A percentile compares a stretch with the other conserved stretches of the same genome.
Evolutionary conservation across 306 rosid genomes (phyloP).

Genomic region (Corylus avellana): DNA sequence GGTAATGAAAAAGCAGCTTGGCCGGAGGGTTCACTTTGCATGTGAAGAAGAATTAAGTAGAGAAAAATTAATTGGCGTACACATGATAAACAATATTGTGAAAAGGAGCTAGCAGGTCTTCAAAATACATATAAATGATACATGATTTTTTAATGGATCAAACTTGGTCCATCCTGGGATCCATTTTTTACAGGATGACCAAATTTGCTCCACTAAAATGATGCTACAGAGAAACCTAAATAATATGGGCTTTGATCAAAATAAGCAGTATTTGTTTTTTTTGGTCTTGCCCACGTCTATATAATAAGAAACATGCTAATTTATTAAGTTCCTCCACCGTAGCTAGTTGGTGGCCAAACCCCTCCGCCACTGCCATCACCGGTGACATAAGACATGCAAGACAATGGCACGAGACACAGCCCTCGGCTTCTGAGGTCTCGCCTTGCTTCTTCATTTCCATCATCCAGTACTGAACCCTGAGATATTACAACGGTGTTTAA

Average conservation of each 20-base stretch:
- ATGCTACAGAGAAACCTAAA: neutral
- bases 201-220: slow-evolving; percentile 71
- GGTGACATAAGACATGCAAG: slow-evolving; percentile 74
- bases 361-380: slow-evolving; percentile 39
- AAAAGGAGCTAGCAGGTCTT: neutral
- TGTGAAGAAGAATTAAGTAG: too few relatives aligned
- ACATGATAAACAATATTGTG: neutral
- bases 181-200: slow-evolving; percentile 41
- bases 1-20: too few relatives aligned
- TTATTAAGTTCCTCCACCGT: slow-evolving; percentile 42
- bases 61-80: neutral
- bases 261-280: too few relatives aligned
- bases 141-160: slow-evolving; percentile 65
- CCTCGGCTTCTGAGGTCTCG: slow-evolving; percentile 79
- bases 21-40: neutral
- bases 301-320: neutral
- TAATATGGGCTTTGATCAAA: too few relatives aligned
- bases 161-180: slow-evolving; percentile 67
- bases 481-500: neutral
- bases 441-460: slow-evolving; percentile 42
- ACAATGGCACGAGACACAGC: slow-evolving; percentile 80
- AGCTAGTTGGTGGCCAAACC: slow-evolving; percentile 60
- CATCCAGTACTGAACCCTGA: slow-evolving; percentile 46
- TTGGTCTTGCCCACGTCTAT: neutral
- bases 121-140: slow-evolving; percentile 20